Conservation (phyloP, 805 yeast species). For the Barnettozyma populi region DNA sequence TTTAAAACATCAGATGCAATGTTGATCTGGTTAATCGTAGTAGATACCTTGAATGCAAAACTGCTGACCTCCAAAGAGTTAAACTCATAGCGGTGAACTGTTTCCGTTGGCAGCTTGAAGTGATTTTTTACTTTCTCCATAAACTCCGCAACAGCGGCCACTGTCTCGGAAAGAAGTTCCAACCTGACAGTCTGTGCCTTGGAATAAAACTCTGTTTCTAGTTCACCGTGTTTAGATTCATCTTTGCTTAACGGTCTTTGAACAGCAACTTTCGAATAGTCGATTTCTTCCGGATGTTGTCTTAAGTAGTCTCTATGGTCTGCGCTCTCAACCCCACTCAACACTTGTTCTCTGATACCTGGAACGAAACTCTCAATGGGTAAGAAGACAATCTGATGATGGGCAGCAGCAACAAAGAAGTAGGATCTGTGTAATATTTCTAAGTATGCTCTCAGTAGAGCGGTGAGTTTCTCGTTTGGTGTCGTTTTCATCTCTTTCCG, state of each 20-base stretch:
- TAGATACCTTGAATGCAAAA: constrained; percentile 13
- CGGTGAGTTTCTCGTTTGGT: constrained; percentile 20
- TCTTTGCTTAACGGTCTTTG: constrained; percentile 20
- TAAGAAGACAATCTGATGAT: constrained; percentile 49
- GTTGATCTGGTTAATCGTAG: constrained; percentile 36
- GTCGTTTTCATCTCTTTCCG: constrained; percentile 4
- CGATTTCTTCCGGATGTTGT: constrained; percentile 9
- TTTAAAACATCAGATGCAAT: constrained; percentile 47
- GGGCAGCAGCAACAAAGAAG: constrained; percentile 72
- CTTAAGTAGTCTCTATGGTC: constrained; percentile 3
- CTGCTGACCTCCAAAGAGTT: constrained; percentile 9
- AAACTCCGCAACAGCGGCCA: constrained; percentile 14
- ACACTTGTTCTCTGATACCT: constrained; percentile 16
- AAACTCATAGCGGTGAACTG: constrained; percentile 1
- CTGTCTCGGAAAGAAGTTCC: constrained; percentile 38
- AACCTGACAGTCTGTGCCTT: constrained; percentile 59
- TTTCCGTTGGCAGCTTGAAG: not conserved
- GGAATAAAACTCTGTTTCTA: constrained; percentile 50
- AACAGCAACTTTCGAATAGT: constrained; percentile 23
- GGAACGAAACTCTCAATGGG: constrained; percentile 24
- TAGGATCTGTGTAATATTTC: constrained; percentile 70
- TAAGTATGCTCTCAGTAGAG: constrained; percentile 36
- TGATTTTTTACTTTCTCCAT: constrained; percentile 6
- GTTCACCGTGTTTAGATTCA: constrained; percentile 34
- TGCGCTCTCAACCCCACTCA: constrained; percentile 12